Evolutionary conservation across 805 yeast species (phyloP).

Genomic region (Candida oleophila): DNA sequence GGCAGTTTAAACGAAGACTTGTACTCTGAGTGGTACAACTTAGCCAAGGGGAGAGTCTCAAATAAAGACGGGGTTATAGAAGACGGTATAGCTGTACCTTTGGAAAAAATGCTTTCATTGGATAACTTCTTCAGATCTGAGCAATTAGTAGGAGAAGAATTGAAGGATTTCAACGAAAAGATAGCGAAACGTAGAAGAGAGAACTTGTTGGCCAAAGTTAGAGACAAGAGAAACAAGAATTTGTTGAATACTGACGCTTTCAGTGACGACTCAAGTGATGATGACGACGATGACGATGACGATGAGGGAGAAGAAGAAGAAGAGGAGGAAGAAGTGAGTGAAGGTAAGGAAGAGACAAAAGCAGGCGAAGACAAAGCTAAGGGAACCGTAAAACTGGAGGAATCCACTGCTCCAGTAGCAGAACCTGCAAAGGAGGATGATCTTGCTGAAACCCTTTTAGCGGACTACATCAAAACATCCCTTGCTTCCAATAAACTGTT

Average conservation of each 20-base stretch:
- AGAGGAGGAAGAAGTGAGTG: conserved; percentile 25
- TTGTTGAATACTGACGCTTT: conserved; percentile 35
- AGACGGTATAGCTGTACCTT: conserved; percentile 63
- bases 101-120: conserved; percentile 43
- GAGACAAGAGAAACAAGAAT: conserved; percentile 40
- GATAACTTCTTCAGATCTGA: conserved; percentile 48
- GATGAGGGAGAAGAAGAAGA: conserved; percentile 29
- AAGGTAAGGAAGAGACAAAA: conserved; percentile 19
- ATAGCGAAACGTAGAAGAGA: conserved; percentile 48
- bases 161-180: conserved; percentile 45
- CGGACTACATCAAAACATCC: conserved; percentile 35
- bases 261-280: conserved; percentile 32
- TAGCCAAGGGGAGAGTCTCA: conserved; percentile 31
- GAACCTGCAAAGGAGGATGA: conserved; percentile 18
- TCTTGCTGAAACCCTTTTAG: conserved; percentile 38
- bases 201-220: conserved; percentile 38
- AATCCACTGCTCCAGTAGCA: conserved; percentile 1
- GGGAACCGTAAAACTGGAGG: conserved; percentile 8
- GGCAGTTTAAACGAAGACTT: conserved; percentile 51
- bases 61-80: conserved; percentile 35
- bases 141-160: conserved; percentile 48
- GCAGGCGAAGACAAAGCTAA: conserved; percentile 9
- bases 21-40: conserved; percentile 52
- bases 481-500: conserved; percentile 47
- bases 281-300: conserved; percentile 35